Conservation (phyloP, 805 yeast genomes). For the Candida oleophila region DNA sequence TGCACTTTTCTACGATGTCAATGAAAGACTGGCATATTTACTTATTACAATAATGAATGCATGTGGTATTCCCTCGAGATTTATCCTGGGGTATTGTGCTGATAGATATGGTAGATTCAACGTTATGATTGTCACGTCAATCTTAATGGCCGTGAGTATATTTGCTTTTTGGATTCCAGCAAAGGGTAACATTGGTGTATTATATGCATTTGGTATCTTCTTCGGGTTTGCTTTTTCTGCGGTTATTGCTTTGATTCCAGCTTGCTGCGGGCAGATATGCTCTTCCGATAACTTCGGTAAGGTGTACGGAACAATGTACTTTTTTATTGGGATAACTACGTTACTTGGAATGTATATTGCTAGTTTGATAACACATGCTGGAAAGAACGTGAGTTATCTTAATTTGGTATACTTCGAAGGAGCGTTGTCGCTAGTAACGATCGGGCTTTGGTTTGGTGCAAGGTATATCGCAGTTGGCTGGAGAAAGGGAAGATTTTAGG, state of each 20-base stretch:
- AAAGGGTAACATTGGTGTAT: conserved; percentile 27
- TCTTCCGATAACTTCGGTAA: conserved; percentile 54
- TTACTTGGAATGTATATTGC: conserved; percentile 28
- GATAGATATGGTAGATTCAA: conserved; percentile 51
- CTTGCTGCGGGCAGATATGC: conserved; percentile 58
- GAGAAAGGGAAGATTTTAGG: conserved; percentile 29
- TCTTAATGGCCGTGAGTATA: conserved; percentile 31
- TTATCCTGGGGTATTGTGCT: conserved; percentile 29
- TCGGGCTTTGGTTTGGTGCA: conserved; percentile 41
- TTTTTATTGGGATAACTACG: conserved; percentile 35
- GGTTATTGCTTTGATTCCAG: conserved; percentile 58
- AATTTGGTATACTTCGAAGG: conserved; percentile 47
- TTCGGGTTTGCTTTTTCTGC: conserved; percentile 60
- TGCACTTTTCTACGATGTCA: conserved; percentile 48
- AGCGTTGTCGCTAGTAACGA: conserved; percentile 35
- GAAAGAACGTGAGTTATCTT: conserved; percentile 30
- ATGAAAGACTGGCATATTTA: conserved; percentile 42
- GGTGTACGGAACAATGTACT: conserved; percentile 50
- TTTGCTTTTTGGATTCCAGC: conserved; percentile 26
- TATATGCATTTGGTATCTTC: conserved; percentile 45
- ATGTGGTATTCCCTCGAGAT: conserved; percentile 41
- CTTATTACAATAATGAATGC: conserved; percentile 48
- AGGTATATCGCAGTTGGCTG: conserved; percentile 47
- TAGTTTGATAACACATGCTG: conserved; percentile 24
- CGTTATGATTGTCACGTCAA: conserved; percentile 36